phyloP scores from a whole-genome alignment of 768 basidiomycete species.

The Hortiboletus flavorubellus region DNA sequence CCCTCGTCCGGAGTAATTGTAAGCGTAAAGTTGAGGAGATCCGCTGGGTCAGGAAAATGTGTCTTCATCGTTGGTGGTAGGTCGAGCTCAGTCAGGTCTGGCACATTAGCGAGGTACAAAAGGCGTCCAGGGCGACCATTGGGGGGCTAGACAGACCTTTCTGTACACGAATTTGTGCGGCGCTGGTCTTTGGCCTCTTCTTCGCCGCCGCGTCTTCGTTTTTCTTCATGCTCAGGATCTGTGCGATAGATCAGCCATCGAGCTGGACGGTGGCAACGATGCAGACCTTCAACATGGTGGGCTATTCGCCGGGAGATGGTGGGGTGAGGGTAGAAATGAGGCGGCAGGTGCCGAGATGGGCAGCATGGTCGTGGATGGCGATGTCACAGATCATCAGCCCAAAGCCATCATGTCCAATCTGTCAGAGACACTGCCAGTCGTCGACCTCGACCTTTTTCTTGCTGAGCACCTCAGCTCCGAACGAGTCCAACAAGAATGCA shows the following conservation, averaged over 20 bases:
- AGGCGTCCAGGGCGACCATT: not conserved
- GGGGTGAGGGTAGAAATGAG: conserved; percentile 20
- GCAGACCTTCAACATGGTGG: conserved; percentile 44
- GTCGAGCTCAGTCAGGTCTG: conserved; percentile 96
- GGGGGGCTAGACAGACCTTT: conserved; percentile 60
- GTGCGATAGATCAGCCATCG: conserved; percentile 8
- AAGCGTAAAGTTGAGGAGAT: conserved; percentile 95
- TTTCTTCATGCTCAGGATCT: conserved; percentile 99
- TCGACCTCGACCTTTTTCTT: conserved; percentile 75
- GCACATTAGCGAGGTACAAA: conserved; percentile 4
- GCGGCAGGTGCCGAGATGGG: conserved; percentile 31
- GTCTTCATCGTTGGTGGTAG: conserved; percentile 96
- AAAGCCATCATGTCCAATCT: conserved; percentile 38
- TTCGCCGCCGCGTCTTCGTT: conserved; percentile 95
- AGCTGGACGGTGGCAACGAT: not conserved
- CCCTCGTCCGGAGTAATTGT: conserved; percentile 98
- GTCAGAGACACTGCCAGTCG: conserved; percentile 57
- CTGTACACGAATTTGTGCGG: conserved; percentile 98
- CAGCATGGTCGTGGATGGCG: not conserved
- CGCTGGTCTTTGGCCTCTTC: conserved; percentile 98
- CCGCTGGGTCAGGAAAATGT: conserved; percentile 83
- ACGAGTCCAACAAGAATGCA: conserved; percentile 56
- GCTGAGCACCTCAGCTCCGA: conserved; percentile 42
- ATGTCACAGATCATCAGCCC: not conserved
- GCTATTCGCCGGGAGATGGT: conserved; percentile 10